These are phyloP conservation scores for Chlorella sp. DNA, from an alignment of 139 green algal genomes.

Conservation along the genomic window DNA sequence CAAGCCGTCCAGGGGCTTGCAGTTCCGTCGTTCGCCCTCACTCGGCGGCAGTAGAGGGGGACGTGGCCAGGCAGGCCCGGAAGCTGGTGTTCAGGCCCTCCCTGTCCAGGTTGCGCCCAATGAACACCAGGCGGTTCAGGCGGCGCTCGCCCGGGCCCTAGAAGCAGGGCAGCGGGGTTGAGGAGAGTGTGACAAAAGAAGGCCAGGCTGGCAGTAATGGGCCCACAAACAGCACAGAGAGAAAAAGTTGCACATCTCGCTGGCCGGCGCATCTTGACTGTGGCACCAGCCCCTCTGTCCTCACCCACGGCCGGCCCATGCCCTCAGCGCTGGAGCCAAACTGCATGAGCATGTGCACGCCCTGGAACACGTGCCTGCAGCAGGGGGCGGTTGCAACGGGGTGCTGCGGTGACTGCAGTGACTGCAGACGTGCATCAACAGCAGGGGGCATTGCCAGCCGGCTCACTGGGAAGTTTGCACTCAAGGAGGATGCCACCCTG, in stretches of 20 bases:
- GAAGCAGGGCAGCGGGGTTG: neutral
- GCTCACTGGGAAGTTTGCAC: too few relatives aligned
- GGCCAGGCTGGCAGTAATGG: neutral
- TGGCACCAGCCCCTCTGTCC: too few relatives aligned
- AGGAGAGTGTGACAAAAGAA: neutral
- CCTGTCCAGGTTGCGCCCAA: constrained; percentile 86
- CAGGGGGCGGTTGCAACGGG: neutral
- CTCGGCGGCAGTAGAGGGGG: neutral
- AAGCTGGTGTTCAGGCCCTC: constrained; percentile 85
- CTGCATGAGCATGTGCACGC: constrained; percentile 86
- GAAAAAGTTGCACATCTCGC: neutral
- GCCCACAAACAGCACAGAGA: neutral
- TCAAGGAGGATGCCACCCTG: too few relatives aligned
- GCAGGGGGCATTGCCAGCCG: too few relatives aligned
- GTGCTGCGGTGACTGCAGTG: too few relatives aligned
- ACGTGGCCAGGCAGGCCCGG: constrained; percentile 70
- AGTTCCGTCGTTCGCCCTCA: too few relatives aligned
- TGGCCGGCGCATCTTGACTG: too few relatives aligned
- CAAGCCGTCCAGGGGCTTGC: too few relatives aligned
- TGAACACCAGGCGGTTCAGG: constrained; percentile 92
- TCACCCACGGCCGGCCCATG: constrained; percentile 60
- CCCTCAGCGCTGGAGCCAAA: constrained; percentile 73
- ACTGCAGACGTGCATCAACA: too few relatives aligned
- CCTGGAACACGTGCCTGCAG: constrained; percentile 38
- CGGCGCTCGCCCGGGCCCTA: constrained; percentile 67